Conservation (phyloP, 2,329 filamentous ascomycete species). For the Diaporthe ilicicola region DNA sequence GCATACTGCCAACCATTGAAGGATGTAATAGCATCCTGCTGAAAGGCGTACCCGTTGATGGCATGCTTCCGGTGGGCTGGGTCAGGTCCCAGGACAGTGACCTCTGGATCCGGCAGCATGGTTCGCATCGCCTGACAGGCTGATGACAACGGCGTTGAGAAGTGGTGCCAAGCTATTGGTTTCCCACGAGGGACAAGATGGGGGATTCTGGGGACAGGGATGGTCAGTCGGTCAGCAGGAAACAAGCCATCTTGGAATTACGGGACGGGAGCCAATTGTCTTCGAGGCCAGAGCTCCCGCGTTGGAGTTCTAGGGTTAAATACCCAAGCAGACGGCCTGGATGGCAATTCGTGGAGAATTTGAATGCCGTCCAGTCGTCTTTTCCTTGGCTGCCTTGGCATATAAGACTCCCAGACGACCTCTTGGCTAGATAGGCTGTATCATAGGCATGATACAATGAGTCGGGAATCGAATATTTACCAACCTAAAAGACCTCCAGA, state of each 20-base stretch:
- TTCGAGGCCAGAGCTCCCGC: slow-evolving; percentile 2
- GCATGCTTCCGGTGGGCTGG: slow-evolving; percentile 46
- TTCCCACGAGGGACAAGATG: background rate
- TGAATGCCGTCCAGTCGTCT: background rate
- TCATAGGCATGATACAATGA: background rate
- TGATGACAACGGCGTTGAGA: background rate
- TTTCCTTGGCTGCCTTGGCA: slow-evolving; percentile 4
- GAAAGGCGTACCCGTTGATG: slow-evolving; percentile 58
- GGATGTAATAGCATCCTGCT: slow-evolving; percentile 56
- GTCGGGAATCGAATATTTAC: background rate
- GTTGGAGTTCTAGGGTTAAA: slow-evolving; percentile 3
- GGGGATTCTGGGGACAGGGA: background rate
- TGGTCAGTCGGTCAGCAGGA: slow-evolving; percentile 8
- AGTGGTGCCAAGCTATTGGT: slow-evolving; percentile 10
- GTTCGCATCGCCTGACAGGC: slow-evolving; percentile 27
- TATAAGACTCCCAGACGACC: slow-evolving; percentile 6
- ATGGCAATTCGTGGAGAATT: slow-evolving; percentile 3
- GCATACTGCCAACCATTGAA: slow-evolving; percentile 59
- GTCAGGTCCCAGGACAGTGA: slow-evolving; percentile 46
- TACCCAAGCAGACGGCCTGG: slow-evolving; percentile 1
- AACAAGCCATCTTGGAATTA: background rate
- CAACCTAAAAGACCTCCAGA: background rate
- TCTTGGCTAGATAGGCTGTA: background rate
- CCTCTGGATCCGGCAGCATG: slow-evolving; percentile 41
- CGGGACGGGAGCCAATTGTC: slow-evolving; percentile 15